Evolutionary conservation across 169 alveolate species (phyloP).

Genomic region (Plasmodium coatneyi): DNA sequence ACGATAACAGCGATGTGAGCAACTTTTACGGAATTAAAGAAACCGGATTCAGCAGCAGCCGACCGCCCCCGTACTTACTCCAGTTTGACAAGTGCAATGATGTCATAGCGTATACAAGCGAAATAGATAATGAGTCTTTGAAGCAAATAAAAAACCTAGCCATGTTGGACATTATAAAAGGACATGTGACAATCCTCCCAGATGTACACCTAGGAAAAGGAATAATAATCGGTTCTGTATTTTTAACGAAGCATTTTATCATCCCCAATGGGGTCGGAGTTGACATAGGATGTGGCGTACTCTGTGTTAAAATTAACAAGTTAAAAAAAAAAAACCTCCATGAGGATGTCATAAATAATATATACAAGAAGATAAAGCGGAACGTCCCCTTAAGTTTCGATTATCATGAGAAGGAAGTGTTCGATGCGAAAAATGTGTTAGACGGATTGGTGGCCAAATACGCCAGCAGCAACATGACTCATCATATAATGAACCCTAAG

Average conservation of each 20-base stretch:
- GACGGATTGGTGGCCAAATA: conserved; percentile 24
- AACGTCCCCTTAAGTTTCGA: conserved; percentile 70
- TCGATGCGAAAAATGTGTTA: conserved; percentile 48
- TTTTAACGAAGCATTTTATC: conserved; percentile 75
- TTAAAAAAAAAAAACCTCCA: conserved; percentile 63
- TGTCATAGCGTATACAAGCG: conserved; percentile 44
- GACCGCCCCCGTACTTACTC: conserved; percentile 54
- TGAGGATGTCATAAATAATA: conserved; percentile 24
- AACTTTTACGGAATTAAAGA: conserved; percentile 25
- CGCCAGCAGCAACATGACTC: conserved; percentile 30
- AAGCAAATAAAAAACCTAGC: conserved; percentile 75
- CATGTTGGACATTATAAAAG: conserved; percentile 67
- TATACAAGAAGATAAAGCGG: conserved; percentile 32
- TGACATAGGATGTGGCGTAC: conserved; percentile 82
- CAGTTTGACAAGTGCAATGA: conserved; percentile 40
- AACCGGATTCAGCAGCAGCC: conserved; percentile 1
- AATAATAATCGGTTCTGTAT: conserved; percentile 79
- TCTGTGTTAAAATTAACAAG: conserved; percentile 74
- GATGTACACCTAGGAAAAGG: conserved; percentile 87
- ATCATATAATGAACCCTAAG: conserved; percentile 47
- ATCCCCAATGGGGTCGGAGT: conserved; percentile 84
- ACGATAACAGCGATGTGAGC: neutral
- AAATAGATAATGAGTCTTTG: conserved; percentile 57
- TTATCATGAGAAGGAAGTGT: conserved; percentile 55
- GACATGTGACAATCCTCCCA: conserved; percentile 82